These are phyloP conservation scores for Aspergillus nidulans DNA, from an alignment of 495 filamentous ascomycete species.

Conservation along the genomic window DNA sequence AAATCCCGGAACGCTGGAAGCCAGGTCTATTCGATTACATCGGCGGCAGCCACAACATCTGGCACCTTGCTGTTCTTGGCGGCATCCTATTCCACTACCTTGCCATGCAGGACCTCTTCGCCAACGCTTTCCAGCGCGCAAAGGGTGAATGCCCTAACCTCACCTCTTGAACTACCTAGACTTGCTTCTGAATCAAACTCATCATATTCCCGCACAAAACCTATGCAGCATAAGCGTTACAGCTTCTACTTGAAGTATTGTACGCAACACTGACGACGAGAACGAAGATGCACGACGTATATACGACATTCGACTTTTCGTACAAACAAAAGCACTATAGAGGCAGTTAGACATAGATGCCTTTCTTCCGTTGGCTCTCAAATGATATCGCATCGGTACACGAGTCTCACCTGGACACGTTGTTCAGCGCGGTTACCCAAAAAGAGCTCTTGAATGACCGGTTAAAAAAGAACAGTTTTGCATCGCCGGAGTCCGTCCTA, in stretches of 20 bases:
- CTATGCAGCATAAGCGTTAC: not conserved
- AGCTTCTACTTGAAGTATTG: too few relatives aligned
- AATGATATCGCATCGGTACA: not conserved
- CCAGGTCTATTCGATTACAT: conserved; percentile 93
- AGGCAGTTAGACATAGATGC: not conserved
- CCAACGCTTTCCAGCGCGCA: conserved; percentile 73
- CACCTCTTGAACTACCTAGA: not conserved
- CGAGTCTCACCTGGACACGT: not conserved
- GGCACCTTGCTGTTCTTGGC: conserved; percentile 92
- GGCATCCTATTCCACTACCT: conserved; percentile 96
- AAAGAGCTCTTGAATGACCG: not conserved
- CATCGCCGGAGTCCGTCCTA: not conserved
- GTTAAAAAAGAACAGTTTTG: not conserved
- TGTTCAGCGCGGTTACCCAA: not conserved
- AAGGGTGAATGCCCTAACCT: conserved; percentile 49
- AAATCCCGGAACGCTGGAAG: conserved; percentile 88
- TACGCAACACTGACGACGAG: not conserved
- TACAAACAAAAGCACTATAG: not conserved
- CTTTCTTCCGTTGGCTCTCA: not conserved
- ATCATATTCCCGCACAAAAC: not conserved
- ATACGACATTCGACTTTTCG: not conserved
- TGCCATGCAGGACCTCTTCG: conserved; percentile 94
- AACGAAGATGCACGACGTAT: not conserved
- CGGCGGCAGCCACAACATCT: conserved; percentile 93
- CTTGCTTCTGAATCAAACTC: not conserved